Percentiles rank a stretch among this genome's conserved stretches.
Evolutionary conservation across 495 filamentous ascomycete species (phyloP).

Genomic region (Aspergillus cristatus): DNA sequence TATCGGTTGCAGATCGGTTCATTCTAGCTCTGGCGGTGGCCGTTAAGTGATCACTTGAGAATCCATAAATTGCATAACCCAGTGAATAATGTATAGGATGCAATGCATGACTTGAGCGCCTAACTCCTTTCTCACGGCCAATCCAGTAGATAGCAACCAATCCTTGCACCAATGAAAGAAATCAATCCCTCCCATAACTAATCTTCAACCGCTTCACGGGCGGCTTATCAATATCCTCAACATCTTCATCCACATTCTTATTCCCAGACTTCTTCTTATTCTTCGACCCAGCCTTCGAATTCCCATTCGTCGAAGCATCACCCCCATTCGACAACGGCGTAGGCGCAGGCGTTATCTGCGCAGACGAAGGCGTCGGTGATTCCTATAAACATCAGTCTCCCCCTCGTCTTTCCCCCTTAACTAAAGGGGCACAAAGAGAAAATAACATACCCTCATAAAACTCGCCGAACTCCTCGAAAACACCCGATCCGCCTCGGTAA

Average conservation of each 20-base stretch:
- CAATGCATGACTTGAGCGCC: neutral
- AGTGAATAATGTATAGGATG: too few species aligned
- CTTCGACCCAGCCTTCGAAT: conserved; percentile 25
- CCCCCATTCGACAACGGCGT: conserved; percentile 21
- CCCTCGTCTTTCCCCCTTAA: neutral
- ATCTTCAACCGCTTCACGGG: conserved; percentile 43
- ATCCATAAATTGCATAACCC: too few species aligned
- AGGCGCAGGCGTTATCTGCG: conserved; percentile 19
- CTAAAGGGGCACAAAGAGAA: neutral
- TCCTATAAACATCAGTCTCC: conserved; percentile 23
- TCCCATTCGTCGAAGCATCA: conserved; percentile 16
- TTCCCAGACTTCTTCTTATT: conserved; percentile 37
- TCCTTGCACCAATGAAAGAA: conserved; percentile 7
- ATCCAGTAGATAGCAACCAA: too few species aligned
- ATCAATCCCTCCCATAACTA: conserved; percentile 39
- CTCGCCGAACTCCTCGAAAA: conserved; percentile 43
- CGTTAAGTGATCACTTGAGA: too few species aligned
- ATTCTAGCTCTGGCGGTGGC: neutral
- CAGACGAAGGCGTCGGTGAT: conserved; percentile 40
- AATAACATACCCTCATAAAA: conserved; percentile 38
- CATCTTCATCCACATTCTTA: conserved; percentile 28
- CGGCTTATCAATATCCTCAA: conserved; percentile 37
- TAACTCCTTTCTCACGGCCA: neutral
- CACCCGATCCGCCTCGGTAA: conserved; percentile 41
- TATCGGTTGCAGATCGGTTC: conserved; percentile 62